phyloP scores from a whole-genome alignment of 192 early-diverging fungal species.

The Cetraspora pellucida region DNA sequence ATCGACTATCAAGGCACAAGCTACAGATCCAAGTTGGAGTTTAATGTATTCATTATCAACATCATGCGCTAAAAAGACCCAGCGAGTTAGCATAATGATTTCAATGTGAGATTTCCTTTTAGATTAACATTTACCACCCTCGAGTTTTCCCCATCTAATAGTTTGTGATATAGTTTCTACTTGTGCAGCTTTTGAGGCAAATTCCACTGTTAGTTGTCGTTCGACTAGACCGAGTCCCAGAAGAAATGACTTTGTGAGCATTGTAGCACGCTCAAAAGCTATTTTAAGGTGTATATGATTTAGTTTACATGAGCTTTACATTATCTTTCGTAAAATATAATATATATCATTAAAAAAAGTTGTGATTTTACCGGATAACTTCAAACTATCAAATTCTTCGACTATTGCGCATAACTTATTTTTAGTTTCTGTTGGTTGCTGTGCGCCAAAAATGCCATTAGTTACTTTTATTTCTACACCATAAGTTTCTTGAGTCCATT shows the following conservation, averaged over 20 bases:
- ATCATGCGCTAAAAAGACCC: neutral
- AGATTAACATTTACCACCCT: constrained; percentile 40
- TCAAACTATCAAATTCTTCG: constrained; percentile 62
- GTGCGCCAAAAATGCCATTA: constrained; percentile 65
- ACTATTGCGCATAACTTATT: constrained; percentile 58
- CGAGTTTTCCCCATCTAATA: constrained; percentile 76
- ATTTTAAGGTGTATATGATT: constrained; percentile 15
- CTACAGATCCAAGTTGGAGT: neutral
- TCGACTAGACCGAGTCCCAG: constrained; percentile 89
- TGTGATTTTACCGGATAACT: constrained; percentile 62
- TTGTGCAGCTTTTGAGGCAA: constrained; percentile 76
- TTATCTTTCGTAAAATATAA: neutral
- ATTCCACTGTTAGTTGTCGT: constrained; percentile 68
- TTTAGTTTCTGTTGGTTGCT: constrained; percentile 66
- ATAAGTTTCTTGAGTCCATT: constrained; percentile 72
- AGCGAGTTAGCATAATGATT: neutral
- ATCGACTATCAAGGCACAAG: neutral
- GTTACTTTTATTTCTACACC: constrained; percentile 73
- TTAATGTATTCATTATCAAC: constrained; percentile 1
- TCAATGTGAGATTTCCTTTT: neutral
- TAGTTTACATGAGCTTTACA: neutral
- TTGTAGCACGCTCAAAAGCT: constrained; percentile 86
- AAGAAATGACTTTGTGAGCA: constrained; percentile 89
- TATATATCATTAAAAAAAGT: neutral
- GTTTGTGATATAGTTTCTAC: constrained; percentile 89